Conservation (phyloP, 805 yeast species). For the Wickerhamomyces ciferrii region DNA sequence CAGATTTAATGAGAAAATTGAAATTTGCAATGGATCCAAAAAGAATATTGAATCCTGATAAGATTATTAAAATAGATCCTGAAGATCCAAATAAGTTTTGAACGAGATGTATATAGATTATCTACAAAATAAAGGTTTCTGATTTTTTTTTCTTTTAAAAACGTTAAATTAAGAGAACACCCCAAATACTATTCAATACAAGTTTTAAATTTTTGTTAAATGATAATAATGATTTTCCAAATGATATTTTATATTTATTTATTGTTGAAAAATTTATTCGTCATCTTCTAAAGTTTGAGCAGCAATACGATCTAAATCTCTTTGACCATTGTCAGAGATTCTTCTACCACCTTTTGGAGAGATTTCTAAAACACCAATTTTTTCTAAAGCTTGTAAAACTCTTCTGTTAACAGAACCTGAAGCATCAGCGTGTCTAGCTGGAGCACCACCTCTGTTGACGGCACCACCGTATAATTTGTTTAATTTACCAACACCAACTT, state of each 20-base stretch:
- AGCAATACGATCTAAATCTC: constrained; percentile 99
- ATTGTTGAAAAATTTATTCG: constrained; percentile 33
- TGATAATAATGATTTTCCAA: not conserved
- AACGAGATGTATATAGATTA: no score
- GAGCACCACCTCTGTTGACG: constrained; percentile 97
- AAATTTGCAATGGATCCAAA: constrained; percentile 69
- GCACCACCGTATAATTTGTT: constrained; percentile 99
- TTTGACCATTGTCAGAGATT: constrained; percentile 98
- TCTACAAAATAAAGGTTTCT: not conserved
- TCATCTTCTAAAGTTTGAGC: constrained; percentile 96
- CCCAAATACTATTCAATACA: constrained; percentile 1
- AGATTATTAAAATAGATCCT: constrained; percentile 62
- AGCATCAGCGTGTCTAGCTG: constrained; percentile 97
- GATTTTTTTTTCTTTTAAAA: not conserved
- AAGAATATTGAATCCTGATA: constrained; percentile 68
- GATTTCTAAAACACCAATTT: constrained; percentile 94
- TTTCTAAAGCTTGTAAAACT: constrained; percentile 96
- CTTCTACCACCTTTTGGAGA: constrained; percentile 99
- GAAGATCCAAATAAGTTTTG: constrained; percentile 1
- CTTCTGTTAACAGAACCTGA: constrained; percentile 99
- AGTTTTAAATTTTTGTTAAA: not conserved
- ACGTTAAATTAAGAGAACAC: constrained; percentile 1
- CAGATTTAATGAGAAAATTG: constrained; percentile 62
- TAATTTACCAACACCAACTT: constrained; percentile 98
- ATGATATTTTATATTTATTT: not conserved